Base-by-base conservation (phyloP, 2,329 filamentous ascomycete genomes). In the Talaromyces albobiverticillius region DNA sequence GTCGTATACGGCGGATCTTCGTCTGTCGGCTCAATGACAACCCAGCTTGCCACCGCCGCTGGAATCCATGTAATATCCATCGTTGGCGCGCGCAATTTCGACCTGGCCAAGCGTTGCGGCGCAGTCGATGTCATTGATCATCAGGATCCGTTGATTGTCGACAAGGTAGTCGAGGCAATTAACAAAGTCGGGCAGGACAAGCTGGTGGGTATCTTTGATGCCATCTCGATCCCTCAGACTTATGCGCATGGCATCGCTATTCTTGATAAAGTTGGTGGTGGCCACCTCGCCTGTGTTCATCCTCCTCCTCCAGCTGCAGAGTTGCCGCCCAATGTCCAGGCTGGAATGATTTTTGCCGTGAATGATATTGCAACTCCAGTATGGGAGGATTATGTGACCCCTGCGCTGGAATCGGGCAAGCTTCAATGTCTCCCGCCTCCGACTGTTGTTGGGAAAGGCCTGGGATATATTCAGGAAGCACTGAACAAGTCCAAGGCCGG, bases 1-100 rank as follows among this genome's bases (percentile, higher is more conserved):
- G 23, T 56, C n/a, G 38, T 56, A 32, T 56, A 53, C 76, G 79
- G 79, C 18, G 80, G 78, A 1, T 72, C 74, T 3, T 74, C 75
- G 0, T 69, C 68, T n/a, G 74, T 78, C 1, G 77, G 79, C 1
- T 68, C 68, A 25, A 63, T 61, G 6, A 73, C 71, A 1, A 71
- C 76, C 25, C 76, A 78, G 54, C 57, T 76, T n/a, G 73, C 74
- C 1, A 65, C 59, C 0, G 68, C 66, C 1, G 60, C 71, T 20
- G 73, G 74, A 4, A 66, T 72, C 47, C 66, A 67, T 18, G 72
- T 78, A 9, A 61, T 73, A 41, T 62, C 62, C 4, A 70, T 72
- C 11, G 62, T 68, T 1, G 29, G 61, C 4, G 63, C 60, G 7
- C 66, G 65, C 11, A 64, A 74, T 56, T 62, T 68, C 20, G 52